Base-by-base conservation (phyloP, 2,329 filamentous ascomycete genomes). In the Pezicula carpinea region DNA sequence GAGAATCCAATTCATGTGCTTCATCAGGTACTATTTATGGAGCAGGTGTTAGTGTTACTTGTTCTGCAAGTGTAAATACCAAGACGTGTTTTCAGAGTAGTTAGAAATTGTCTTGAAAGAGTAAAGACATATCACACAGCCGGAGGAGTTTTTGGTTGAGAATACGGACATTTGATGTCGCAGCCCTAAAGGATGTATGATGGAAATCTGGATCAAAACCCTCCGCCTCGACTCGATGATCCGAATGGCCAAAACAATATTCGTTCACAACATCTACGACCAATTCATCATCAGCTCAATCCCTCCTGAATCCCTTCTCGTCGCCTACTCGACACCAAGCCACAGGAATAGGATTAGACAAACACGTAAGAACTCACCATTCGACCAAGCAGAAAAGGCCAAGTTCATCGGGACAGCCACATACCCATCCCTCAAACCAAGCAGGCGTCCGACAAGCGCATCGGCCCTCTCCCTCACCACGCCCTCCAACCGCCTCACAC, bases 231-330 rank as follows among this genome's bases (percentile, higher is more conserved):
- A 53, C 21, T 38, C 42, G 29, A 31, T 46, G 23, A 23, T 53
- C 39, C 22, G 22, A 36, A 3, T 35, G 36, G 11, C 43, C 59
- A 29, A 58, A 61, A 39, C 48, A 52, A 43, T 58, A 61, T 32
- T 57, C 47, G 17, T 48, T 55, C 22, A 59, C 54, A n/a, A 55
- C 51, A 48, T 62, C 60, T 43, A 26, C 13, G 2, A 29, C 10
- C 8, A 3, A 29, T 2, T 10, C 14, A 6, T 29, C 15, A 23
- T 40, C 11, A 40, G 38, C 22, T 15, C 15, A 10, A 10, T 19
- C 8, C 17, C 17, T 6, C 48, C 3, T 40, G 13, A 14, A n/a
- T n/a, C n/a, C n/a, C n/a, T n/a, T n/a, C 13, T 26, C 19, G 6
- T 17, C 17, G 35, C 11, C 35, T 17, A 7, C 18, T 35, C 4